Percentiles rank a stretch among this genome's conserved stretches.
Conservation (phyloP, 306 rosid genomes). For the Cercis canadensis region DNA sequence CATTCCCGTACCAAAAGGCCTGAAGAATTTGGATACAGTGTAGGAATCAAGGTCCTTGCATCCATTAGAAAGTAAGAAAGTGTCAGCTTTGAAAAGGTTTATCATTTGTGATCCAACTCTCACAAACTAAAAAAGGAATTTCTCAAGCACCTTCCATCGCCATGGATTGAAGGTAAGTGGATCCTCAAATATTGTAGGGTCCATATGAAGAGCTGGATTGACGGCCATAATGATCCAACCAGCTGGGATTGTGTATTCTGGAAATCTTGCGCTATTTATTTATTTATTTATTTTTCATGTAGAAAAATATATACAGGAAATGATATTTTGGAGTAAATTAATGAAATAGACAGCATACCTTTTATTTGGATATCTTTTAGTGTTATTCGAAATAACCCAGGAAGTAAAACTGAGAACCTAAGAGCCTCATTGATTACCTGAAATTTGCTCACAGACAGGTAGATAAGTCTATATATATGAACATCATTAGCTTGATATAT, state of each 20-base stretch:
- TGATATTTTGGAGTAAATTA: not conserved
- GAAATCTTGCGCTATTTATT: not conserved
- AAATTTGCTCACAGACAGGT: not conserved
- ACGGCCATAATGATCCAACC: too few relatives aligned
- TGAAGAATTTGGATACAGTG: constrained; percentile 33
- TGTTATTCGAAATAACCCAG: constrained; percentile 46
- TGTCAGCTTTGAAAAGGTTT: not conserved
- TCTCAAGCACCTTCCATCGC: constrained; percentile 50
- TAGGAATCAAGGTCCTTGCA: constrained; percentile 22
- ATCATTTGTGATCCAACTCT: too few relatives aligned
- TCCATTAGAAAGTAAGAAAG: not conserved
- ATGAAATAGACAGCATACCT: too few relatives aligned
- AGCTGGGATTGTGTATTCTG: constrained; percentile 54
- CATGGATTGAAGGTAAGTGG: constrained; percentile 5
- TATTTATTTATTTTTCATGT: too few relatives aligned
- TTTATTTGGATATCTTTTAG: constrained; percentile 42
- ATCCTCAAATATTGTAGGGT: too few relatives aligned
- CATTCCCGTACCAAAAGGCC: constrained; percentile 46
- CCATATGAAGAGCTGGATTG: too few relatives aligned
- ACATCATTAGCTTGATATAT: too few relatives aligned
- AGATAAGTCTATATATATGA: too few relatives aligned
- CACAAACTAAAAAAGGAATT: not conserved
- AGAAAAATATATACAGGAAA: too few relatives aligned
- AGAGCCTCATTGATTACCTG: constrained; percentile 51
- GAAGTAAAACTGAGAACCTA: constrained; percentile 38